Evolutionary conservation across 2,329 filamentous ascomycete genomes (phyloP).

Genomic region (Aspergillus vadensis): DNA sequence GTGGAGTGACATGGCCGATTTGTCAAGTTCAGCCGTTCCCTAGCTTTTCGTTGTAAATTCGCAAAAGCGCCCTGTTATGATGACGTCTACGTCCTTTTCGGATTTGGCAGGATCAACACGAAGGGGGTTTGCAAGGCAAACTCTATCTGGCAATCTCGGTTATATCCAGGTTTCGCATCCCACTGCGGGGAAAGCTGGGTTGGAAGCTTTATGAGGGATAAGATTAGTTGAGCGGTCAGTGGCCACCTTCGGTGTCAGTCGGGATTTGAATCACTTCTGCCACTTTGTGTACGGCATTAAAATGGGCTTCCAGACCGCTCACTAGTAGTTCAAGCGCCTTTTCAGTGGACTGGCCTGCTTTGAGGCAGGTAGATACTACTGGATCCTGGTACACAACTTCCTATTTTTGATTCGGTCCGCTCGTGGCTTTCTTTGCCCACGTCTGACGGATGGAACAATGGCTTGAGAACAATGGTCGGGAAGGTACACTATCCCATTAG

Average conservation of each 20-base stretch:
- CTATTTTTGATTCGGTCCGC: not conserved
- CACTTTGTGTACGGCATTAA: not conserved
- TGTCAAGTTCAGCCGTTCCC: not conserved
- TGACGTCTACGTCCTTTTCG: not conserved
- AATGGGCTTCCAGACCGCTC: not conserved
- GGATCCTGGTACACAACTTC: not conserved
- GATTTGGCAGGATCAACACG: not conserved
- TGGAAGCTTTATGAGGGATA: not conserved
- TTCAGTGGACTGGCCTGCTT: not conserved
- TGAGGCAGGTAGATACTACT: not conserved
- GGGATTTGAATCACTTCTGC: conserved; percentile 2
- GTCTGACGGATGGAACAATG: not conserved
- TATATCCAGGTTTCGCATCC: not conserved
- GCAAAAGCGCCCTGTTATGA: not conserved
- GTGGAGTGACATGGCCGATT: not conserved
- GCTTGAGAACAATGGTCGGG: not conserved
- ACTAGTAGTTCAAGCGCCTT: not conserved
- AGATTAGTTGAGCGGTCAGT: not conserved
- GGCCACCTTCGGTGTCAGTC: conserved; percentile 1
- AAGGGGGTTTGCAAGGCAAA: not conserved
- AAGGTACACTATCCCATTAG: not conserved
- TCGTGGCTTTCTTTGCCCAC: not conserved
- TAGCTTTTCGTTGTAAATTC: not conserved
- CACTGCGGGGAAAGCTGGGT: not conserved
- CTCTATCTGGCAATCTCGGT: not conserved